These are phyloP conservation scores for Houttuynia cordata DNA, from an alignment of 164 flowering plant species.

Conservation along the genomic window DNA sequence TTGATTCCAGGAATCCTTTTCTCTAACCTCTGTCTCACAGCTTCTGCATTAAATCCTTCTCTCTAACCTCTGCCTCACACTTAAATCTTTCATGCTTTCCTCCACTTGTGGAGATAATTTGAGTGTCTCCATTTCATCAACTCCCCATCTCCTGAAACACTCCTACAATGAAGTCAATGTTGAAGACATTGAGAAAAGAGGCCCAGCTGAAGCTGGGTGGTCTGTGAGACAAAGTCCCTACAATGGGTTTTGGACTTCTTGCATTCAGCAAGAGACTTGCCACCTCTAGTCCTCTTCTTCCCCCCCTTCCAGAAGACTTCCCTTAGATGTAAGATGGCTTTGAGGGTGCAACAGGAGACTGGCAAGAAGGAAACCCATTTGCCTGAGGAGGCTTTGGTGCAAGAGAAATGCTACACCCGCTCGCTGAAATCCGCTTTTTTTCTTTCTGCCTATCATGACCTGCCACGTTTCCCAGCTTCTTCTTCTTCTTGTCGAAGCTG, in stretches of 20 bases:
- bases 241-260: constrained; percentile 25
- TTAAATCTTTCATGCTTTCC: constrained; percentile 26
- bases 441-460: too few species aligned
- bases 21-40: constrained; percentile 19
- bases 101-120: constrained; percentile 1
- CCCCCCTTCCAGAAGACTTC: constrained; percentile 45
- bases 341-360: constrained; percentile 40
- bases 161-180: constrained; percentile 5
- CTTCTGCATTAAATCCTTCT: constrained; percentile 34
- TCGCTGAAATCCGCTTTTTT: too few species aligned
- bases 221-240: constrained; percentile 9
- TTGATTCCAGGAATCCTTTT: constrained; percentile 7
- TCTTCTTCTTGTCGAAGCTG: too few species aligned
- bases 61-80: constrained; percentile 20
- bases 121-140: constrained; percentile 9
- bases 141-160: constrained; percentile 7
- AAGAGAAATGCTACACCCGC: too few species aligned
- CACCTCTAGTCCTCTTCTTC: constrained; percentile 46
- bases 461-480: too few species aligned
- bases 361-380: constrained; percentile 18
- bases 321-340: constrained; percentile 8
- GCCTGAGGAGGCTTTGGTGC: constrained; percentile 60
- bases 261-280: constrained; percentile 24
- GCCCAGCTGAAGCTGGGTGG: constrained; percentile 14
- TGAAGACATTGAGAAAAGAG: constrained; percentile 9